Base-by-base conservation (phyloP, 2,329 filamentous ascomycete genomes). In the Sordariomycetes sp. region DNA sequence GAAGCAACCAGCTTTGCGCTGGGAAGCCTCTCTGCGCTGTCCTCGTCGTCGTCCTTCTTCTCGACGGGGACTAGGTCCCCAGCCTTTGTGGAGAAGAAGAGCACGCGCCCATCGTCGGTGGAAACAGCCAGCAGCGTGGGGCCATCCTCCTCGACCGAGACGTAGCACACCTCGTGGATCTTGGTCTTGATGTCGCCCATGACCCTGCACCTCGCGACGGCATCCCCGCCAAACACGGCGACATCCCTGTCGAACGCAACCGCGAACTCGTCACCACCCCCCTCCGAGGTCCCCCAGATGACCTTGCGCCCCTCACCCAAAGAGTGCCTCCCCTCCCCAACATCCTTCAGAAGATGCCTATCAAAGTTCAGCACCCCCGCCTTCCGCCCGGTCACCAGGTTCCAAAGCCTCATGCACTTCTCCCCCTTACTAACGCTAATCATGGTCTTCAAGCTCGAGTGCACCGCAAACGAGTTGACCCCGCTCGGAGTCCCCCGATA, bases 361-460 rank as follows among this genome's bases (percentile, higher is more conserved):
- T 80, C 81, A 68, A 97, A 97, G 67, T 89, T 94, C 63, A 99
- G 74, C 56, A 96, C 91, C 34, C 91, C 90, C 1, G 91, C 91
- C 74, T 96, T 96, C 74, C 92, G 95, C 17, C 91, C 94, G 2
- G 92, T 97, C 62, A 97, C 90, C 61, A 99, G 70, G 66, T 99
- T 97, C 94, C 94, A 99, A 62, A 97, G 71, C 62, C 94, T 78
- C 88, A 99, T 95, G 66, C 86, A 90, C 62, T 84, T 85, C 74
- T 99, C 94, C 62, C 90, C 90, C 65, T 86, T 89, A 63, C 89
- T 87, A 10, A 97, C 90, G 64, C 84, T 95, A 60, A 99, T 83
- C 89, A 97, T 96, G 55, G 99, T 76, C 73, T 96, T 97, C 80
- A 95, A 89, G 69, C 89, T 95, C 0, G 94, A 92, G 68, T 99